Evolutionary conservation across 176 grass and related monocot species (phyloP).

Genomic region (Alloteropsis semialata): DNA sequence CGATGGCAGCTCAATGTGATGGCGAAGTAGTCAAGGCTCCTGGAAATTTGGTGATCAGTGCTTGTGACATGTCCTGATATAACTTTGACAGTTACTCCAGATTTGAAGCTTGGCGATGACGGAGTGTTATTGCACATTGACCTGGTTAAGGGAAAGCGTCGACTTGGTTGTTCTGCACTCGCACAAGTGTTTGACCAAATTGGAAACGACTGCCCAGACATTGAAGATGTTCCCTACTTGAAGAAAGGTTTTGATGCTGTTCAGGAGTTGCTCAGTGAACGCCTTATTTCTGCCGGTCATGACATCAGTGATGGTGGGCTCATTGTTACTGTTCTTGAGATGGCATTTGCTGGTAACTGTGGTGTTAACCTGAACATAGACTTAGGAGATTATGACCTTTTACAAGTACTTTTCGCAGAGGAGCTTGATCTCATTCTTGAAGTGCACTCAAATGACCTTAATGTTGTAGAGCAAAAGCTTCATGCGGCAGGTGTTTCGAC

Average conservation of each 20-base stretch:
- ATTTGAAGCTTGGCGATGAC: constrained; percentile 74
- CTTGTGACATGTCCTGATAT: constrained; percentile 94
- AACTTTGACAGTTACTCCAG: constrained; percentile 83
- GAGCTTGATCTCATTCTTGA: constrained; percentile 82
- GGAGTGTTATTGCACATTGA: constrained; percentile 88
- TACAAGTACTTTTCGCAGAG: constrained; percentile 72
- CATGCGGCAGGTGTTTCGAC: constrained; percentile 48
- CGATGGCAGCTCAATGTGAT: constrained; percentile 80
- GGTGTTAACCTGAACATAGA: constrained; percentile 62
- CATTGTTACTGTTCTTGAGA: constrained; percentile 70
- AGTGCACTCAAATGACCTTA: constrained; percentile 38
- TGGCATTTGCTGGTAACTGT: constrained; percentile 88
- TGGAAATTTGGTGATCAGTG: constrained; percentile 84
- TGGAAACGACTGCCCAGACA: constrained; percentile 78
- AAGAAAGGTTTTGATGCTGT: constrained; percentile 61
- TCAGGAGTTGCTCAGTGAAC: constrained; percentile 67
- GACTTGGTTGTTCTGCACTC: constrained; percentile 79
- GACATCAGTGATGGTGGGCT: constrained; percentile 87
- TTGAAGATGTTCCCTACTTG: constrained; percentile 76
- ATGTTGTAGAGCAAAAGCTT: constrained; percentile 56
- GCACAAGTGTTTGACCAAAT: constrained; percentile 87
- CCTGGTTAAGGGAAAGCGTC: constrained; percentile 58
- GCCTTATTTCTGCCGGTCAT: constrained; percentile 71
- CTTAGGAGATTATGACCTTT: constrained; percentile 40
- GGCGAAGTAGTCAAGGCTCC: constrained; percentile 86